Base-by-base conservation (phyloP, 1,284 basidiomycete genomes). In the Rhodotorula sp. region DNA sequence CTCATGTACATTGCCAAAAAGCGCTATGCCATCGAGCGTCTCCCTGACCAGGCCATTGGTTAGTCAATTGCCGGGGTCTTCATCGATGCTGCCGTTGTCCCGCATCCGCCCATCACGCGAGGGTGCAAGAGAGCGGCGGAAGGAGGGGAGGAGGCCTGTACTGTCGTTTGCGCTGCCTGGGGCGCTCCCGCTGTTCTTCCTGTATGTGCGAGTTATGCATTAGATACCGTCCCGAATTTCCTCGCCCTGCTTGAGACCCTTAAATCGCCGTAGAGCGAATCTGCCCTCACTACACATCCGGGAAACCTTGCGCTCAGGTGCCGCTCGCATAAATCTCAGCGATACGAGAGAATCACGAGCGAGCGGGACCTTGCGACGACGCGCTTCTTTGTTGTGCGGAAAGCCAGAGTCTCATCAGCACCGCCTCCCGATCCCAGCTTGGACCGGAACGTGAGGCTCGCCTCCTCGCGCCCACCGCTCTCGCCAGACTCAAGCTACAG, bases 1-100 rank as follows among this genome's bases (percentile, higher is more conserved):
- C 85, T 97, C 74, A 96, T 97, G 94, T 97, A 96, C 81, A 96
- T 97, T 79, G 92, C 93, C 75, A 88, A 88, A 81, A 86, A 91
- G 80, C 85, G 89, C 80, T 97, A 97, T 79, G 92, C 93, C 63
- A 94, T 97, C 72, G 94, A 97, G 82, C 85, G 94, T 65, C 83
- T 97, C 67, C 94, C 94, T 61, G 94, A 97, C 83, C 90, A 91
- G 82, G 92, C 91, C 57, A 90, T 76, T 53, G 73, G 70, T 37
- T 76, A 67, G 34, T 34, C 50, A 25, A 0, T 29, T 7, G n/a
- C 2, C 15, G 25, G 10, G 32, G 9, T 34, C 17, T 17, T 13
- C 17, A 17, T 19, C 7, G 8, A 9, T 7, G 53, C 53, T 29
- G 34, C 9, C 37, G 19, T 21, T 17, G 15, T 34, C n/a, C 2